A percentile compares a stretch with the other conserved stretches of the same genome.
These are phyloP conservation scores for Buxus sempervirens DNA, from an alignment of 164 flowering plant genomes.

Conservation along the genomic window DNA sequence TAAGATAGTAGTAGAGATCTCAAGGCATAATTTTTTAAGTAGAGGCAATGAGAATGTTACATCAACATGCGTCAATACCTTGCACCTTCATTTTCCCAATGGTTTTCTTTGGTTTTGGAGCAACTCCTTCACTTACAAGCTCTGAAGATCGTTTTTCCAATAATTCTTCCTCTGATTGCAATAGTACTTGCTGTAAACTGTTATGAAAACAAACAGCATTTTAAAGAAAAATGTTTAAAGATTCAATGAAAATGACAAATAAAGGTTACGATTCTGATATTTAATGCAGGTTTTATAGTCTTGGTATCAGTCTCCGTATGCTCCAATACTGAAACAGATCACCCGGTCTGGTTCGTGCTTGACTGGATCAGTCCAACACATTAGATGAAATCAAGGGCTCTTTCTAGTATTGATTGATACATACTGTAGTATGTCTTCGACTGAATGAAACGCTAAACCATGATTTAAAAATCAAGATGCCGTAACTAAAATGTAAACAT, in stretches of 20 bases:
- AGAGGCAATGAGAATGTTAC: slow-evolving; percentile 4
- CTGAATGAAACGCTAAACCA: no score
- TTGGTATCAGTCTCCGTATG: no score
- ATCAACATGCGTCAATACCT: slow-evolving; percentile 40
- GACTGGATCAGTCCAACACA: no score
- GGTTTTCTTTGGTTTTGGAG: slow-evolving; percentile 74
- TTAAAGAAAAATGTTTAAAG: neutral
- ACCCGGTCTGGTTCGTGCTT: no score
- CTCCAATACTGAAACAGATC: no score
- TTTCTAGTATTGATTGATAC: no score
- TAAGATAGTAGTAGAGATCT: neutral
- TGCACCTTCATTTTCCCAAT: slow-evolving; percentile 92
- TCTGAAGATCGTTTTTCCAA: slow-evolving; percentile 55
- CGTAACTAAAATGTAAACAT: no score
- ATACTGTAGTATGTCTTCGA: no score
- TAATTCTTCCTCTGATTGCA: slow-evolving; percentile 90
- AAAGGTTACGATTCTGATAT: neutral
- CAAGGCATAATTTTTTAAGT: neutral
- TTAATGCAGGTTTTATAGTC: no score
- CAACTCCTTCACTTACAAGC: slow-evolving; percentile 49
- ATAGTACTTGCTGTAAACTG: slow-evolving; percentile 68
- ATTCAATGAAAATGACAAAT: neutral
- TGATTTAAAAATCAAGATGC: no score
- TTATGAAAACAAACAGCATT: slow-evolving; percentile 13
- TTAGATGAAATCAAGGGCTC: no score